These are phyloP conservation scores for Flaveria ramosissima DNA, from an alignment of 129 eudicot species.

Conservation along the genomic window DNA sequence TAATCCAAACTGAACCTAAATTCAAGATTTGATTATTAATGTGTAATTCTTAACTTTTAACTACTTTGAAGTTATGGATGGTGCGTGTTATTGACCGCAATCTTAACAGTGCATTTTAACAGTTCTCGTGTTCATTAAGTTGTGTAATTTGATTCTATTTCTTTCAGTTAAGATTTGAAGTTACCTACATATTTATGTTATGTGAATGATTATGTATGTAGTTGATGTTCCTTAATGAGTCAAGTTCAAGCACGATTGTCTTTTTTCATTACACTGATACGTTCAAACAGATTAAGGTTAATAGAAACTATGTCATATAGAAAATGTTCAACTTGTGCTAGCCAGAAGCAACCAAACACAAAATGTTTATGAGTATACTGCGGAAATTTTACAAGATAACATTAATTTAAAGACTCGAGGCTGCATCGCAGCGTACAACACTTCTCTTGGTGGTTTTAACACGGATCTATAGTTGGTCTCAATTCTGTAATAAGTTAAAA, in stretches of 20 bases:
- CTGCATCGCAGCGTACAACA: constrained; percentile 12
- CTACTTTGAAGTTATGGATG: too few species aligned
- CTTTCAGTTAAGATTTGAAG: too few species aligned
- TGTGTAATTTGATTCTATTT: too few species aligned
- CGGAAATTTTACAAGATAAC: constrained; percentile 11
- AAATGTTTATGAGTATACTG: background rate
- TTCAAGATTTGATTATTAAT: too few species aligned
- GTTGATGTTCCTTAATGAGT: background rate
- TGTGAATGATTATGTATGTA: background rate
- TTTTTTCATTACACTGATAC: background rate
- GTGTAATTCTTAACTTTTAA: background rate
- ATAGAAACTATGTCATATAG: background rate
- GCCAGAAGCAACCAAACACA: background rate
- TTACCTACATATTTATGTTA: background rate
- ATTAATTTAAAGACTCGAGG: constrained; percentile 10
- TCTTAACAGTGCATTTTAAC: too few species aligned
- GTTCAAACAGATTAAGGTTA: background rate
- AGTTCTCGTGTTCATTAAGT: too few species aligned
- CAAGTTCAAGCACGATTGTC: background rate
- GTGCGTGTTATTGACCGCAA: too few species aligned
- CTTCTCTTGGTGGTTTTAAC: background rate
- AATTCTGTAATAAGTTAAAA: constrained; percentile 4
- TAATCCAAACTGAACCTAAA: too few species aligned
- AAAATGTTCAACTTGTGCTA: constrained; percentile 1
- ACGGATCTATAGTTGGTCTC: background rate